Evolutionary conservation across 495 filamentous ascomycete genomes (phyloP).

Genomic region (Lentithecium fluviatile): DNA sequence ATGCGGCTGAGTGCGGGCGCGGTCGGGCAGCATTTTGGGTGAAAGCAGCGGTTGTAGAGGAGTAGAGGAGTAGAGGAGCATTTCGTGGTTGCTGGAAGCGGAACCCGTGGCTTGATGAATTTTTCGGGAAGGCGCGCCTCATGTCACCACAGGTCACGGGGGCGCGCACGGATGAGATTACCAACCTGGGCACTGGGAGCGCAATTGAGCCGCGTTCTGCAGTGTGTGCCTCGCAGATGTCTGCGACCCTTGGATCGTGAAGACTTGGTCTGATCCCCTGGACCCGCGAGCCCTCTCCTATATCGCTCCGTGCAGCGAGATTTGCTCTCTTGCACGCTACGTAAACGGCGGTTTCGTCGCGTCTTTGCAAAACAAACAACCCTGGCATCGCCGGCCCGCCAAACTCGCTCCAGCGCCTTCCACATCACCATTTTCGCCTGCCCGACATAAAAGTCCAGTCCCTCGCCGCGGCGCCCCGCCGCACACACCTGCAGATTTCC

Average conservation of each 20-base stretch:
- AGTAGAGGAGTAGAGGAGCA: not conserved
- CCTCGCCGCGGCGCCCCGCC: not conserved
- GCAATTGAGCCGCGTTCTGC: conserved; percentile 1
- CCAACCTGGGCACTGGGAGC: not conserved
- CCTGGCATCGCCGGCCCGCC: not conserved
- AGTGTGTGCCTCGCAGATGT: not conserved
- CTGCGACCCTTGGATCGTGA: not conserved
- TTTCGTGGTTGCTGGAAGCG: not conserved
- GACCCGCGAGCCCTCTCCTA: not conserved
- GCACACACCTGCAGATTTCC: not conserved
- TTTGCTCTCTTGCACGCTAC: not conserved
- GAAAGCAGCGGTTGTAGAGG: not conserved
- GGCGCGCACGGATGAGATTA: not conserved
- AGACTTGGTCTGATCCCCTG: not conserved
- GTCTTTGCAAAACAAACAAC: not conserved
- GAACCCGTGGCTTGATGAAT: not conserved
- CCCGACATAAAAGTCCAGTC: not conserved
- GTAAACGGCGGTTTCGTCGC: not conserved
- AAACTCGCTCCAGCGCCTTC: not conserved
- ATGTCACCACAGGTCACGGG: not conserved
- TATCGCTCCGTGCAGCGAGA: not conserved
- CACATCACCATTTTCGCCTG: not conserved
- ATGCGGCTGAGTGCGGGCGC: not conserved
- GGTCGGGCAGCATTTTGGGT: not conserved
- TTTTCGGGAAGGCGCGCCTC: not conserved